These are phyloP conservation scores for Colletotrichum theobromicola DNA, from an alignment of 2,329 filamentous ascomycete genomes.

Conservation along the genomic window DNA sequence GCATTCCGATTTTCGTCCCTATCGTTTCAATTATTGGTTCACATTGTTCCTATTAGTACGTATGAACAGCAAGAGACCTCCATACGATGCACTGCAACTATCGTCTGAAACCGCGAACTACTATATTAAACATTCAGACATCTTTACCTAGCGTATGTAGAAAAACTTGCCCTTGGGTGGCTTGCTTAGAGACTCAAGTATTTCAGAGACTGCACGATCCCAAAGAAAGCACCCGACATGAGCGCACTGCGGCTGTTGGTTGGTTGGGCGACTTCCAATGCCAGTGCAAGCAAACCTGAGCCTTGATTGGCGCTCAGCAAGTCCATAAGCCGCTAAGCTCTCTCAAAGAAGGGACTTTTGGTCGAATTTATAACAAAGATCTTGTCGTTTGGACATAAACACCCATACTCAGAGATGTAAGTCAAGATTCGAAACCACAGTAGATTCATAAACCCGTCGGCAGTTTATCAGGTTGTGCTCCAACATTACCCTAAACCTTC, in stretches of 20 bases:
- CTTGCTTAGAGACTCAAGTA: too few relatives aligned
- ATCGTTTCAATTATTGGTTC: accelerated
- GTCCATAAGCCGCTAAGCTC: accelerated
- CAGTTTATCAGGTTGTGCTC: background rate
- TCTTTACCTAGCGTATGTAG: background rate
- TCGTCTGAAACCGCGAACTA: accelerated
- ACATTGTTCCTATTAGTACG: background rate
- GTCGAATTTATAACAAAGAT: too few relatives aligned
- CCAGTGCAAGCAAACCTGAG: background rate
- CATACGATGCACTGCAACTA: background rate
- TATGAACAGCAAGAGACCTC: background rate
- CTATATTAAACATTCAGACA: background rate
- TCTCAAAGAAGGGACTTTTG: background rate
- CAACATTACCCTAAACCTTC: background rate
- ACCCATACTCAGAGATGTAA: too few relatives aligned
- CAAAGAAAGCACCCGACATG: too few relatives aligned
- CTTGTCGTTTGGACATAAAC: too few relatives aligned
- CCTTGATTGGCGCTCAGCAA: background rate
- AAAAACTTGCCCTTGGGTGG: accelerated
- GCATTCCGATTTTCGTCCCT: background rate
- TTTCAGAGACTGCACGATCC: too few relatives aligned
- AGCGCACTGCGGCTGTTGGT: too few relatives aligned
- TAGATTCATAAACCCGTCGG: background rate
- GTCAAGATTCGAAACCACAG: background rate
- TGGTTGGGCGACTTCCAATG: too few relatives aligned